Percentiles rank a stretch among this genome's conserved stretches.
These are phyloP conservation scores for Thozetella sp. DNA, from an alignment of 495 filamentous ascomycete genomes.

Conservation along the genomic window DNA sequence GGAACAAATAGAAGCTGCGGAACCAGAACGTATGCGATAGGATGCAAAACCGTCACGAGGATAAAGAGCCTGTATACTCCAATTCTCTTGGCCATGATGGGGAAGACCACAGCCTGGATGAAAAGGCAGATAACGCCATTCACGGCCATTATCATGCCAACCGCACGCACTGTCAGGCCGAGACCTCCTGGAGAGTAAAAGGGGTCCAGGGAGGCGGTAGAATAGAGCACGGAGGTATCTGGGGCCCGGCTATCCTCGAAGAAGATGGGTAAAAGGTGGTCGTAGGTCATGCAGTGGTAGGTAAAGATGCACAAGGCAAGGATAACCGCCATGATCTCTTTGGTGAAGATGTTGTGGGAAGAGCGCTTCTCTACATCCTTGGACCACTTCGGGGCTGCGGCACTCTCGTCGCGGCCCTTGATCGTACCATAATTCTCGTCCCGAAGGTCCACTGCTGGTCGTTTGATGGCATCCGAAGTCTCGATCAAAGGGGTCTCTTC, in stretches of 20 bases:
- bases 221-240: conserved; percentile 12
- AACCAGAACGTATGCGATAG: conserved; percentile 74
- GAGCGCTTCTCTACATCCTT: conserved; percentile 30
- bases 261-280: conserved; percentile 83
- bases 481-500: conserved; percentile 72
- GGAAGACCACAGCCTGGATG: conserved; percentile 78
- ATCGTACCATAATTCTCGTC: conserved; percentile 82
- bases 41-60: conserved; percentile 73
- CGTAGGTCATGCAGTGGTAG: conserved; percentile 87
- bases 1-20: conserved; percentile 70
- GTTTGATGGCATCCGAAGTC: conserved; percentile 68
- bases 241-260: conserved; percentile 65
- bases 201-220: conserved; percentile 21
- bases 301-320: conserved; percentile 79
- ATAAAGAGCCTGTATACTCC: conserved; percentile 76
- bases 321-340: conserved; percentile 68
- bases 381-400: conserved; percentile 30
- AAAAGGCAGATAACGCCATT: conserved; percentile 80
- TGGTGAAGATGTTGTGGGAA: conserved; percentile 57
- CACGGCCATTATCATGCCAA: conserved; percentile 77
- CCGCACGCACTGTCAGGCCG: conserved; percentile 70
- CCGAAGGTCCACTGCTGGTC: conserved; percentile 69
- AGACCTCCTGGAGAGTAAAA: conserved; percentile 73
- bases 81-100: conserved; percentile 67
- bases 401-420: conserved; percentile 51